phyloP scores from a whole-genome alignment of 2,329 filamentous ascomycete genomes.

The Xylaria sp. region DNA sequence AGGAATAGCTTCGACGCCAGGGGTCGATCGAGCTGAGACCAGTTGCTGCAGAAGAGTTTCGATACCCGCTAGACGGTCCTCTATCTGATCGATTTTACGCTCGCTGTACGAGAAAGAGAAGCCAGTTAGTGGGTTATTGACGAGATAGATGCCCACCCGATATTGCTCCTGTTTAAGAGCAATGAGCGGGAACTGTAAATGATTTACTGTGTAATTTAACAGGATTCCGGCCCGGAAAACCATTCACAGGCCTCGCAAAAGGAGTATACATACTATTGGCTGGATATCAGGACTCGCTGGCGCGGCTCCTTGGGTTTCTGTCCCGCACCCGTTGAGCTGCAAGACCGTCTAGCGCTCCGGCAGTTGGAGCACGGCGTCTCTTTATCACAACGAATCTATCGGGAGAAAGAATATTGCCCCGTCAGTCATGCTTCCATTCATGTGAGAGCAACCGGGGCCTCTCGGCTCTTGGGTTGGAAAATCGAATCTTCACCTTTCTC shows the following conservation, averaged over 20 bases:
- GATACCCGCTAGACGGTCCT: constrained; percentile 52
- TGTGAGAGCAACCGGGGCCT: constrained; percentile 5
- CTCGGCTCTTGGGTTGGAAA: background rate
- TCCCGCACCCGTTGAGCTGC: constrained; percentile 64
- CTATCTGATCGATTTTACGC: constrained; percentile 59
- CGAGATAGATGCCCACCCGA: background rate
- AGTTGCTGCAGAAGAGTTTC: constrained; percentile 52
- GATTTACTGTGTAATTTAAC: background rate
- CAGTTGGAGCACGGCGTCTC: constrained; percentile 68
- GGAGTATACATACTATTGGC: constrained; percentile 63
- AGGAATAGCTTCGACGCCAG: constrained; percentile 10
- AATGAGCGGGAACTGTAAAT: background rate
- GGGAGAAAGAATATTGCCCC: background rate
- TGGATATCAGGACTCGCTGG: constrained; percentile 67
- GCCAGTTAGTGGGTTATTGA: constrained; percentile 12
- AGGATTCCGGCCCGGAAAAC: background rate
- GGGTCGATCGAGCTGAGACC: constrained; percentile 16
- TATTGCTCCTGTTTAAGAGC: too few relatives aligned
- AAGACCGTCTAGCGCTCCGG: constrained; percentile 61
- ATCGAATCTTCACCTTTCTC: constrained; percentile 47
- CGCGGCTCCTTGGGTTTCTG: constrained; percentile 65
- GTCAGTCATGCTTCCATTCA: constrained; percentile 7
- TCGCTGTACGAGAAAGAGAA: constrained; percentile 52
- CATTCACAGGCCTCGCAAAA: background rate
- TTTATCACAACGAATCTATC: constrained; percentile 68